These are phyloP conservation scores for Claviceps monticola DNA, from an alignment of 2,329 filamentous ascomycete genomes.

Conservation along the genomic window DNA sequence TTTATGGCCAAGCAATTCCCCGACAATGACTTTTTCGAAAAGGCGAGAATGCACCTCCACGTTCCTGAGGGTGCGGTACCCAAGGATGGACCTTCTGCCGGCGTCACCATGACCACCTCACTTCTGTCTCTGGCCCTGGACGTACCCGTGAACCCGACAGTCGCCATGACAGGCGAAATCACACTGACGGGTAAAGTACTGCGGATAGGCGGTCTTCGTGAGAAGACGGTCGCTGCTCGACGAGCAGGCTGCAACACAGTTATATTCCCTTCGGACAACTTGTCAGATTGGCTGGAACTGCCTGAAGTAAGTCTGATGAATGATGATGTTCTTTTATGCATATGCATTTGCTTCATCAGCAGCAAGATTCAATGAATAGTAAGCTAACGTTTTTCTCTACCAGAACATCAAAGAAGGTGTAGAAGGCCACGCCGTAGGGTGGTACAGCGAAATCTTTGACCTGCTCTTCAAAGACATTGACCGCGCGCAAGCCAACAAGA, in stretches of 20 bases:
- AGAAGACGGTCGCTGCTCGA: constrained; percentile 94
- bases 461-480: constrained; percentile 79
- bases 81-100: constrained; percentile 86
- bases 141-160: constrained; percentile 62
- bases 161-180: constrained; percentile 96
- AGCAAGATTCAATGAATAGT: not conserved
- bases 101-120: constrained; percentile 96
- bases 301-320: constrained; percentile 59
- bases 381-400: not conserved
- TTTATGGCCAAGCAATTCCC: constrained; percentile 74
- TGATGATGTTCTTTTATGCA: no score
- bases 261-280: constrained; percentile 89
- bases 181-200: constrained; percentile 95
- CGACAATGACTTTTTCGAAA: constrained; percentile 90
- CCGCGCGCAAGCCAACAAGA: constrained; percentile 56
- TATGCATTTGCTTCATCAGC: no score
- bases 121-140: constrained; percentile 76
- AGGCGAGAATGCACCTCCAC: constrained; percentile 88
- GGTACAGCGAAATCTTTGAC: constrained; percentile 90
- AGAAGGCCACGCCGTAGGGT: constrained; percentile 77
- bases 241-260: constrained; percentile 85
- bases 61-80: constrained; percentile 92
- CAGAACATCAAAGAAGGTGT: constrained; percentile 98
- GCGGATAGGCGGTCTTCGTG: constrained; percentile 80
- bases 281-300: constrained; percentile 93